Evolutionary conservation across 768 basidiomycete species (phyloP).

Genomic region (Guyanaporus albipodus): DNA sequence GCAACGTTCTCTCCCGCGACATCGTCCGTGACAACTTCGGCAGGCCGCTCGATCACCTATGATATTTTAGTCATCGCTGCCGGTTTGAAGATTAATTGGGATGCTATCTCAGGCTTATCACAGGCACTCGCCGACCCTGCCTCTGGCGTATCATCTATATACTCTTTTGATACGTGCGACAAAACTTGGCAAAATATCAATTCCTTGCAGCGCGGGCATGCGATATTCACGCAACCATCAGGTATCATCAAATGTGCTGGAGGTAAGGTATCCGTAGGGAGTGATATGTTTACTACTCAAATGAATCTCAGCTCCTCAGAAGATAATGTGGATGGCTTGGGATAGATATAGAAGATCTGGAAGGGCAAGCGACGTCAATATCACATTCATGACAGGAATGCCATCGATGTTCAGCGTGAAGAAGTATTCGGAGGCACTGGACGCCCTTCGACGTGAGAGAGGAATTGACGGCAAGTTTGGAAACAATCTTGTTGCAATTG

Average conservation of each 20-base stretch:
- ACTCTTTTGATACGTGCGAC: constrained; percentile 86
- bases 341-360: constrained; percentile 66
- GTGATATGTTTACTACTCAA: constrained; percentile 2
- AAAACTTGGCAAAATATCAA: constrained; percentile 85
- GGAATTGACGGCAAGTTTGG: constrained; percentile 78
- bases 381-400: constrained; percentile 87
- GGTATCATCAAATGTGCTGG: constrained; percentile 93
- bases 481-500: constrained; percentile 77
- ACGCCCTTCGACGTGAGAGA: constrained; percentile 71
- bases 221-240: constrained; percentile 93
- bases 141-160: constrained; percentile 88
- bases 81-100: constrained; percentile 85
- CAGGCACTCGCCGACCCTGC: constrained; percentile 72
- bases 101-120: constrained; percentile 65
- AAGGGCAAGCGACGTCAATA: constrained; percentile 51
- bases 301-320: constrained; percentile 63
- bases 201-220: constrained; percentile 68
- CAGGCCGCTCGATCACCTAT: constrained; percentile 70
- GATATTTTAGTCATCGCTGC: constrained; percentile 86
- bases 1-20: constrained; percentile 68
- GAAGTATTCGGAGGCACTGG: constrained; percentile 88
- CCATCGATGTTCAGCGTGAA: constrained; percentile 96
- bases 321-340: constrained; percentile 98
- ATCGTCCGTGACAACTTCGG: constrained; percentile 68
- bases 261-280: constrained; percentile 40